Evolutionary conservation across 805 yeast species (phyloP), one percentile per base, ranked within the genome.

Genomic region (Myxozyma udenii): DNA sequence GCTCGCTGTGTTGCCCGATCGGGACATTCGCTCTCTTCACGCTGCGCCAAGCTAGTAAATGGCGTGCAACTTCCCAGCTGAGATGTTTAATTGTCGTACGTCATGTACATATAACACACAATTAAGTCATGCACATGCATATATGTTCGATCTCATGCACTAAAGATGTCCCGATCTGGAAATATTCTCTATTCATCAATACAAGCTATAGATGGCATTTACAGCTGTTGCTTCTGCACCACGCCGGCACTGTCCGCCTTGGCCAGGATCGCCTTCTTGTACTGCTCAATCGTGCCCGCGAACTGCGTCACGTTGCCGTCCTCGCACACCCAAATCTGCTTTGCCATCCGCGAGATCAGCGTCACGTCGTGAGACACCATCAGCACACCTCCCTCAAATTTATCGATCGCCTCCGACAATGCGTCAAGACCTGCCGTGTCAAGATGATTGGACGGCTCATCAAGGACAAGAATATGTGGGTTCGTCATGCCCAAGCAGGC

Each of bases 391-490:
- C 98, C 98, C 65, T 87, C 79, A 77, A 90, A 93, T 55, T 79
- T 81, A 57, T 78, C 81, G 66, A 93, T 75, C 0, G 98, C 98
- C 39, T 85, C 95, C 6, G 93, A 83, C 55, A 93, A 77, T 0
- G 98, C 98, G 69, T 93, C 98, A 64, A 93, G 75, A 79, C 97
- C 98, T 32, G 95, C 84, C 6, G 96, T 91, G 84, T 93, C 98
- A 78, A 93, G 81, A 72, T 93, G 98, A 73, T 93, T 93, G 4
- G 96, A 87, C 71, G 98, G 98, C 78, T 93, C 98, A 76, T 93
- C 98, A 61, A 93, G 74, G 64, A 93, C 82, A 64, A 93, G 76
- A 40, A 93, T 81, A 68, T 93, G 98, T 18, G 98, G 98, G 57
- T 85, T 84, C 55, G 79, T 79, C 64, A 93, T 75, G 72, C 97